These are phyloP conservation scores for Trypanosoma lewisi DNA, from an alignment of 208 protist genomes.

Conservation along the genomic window DNA sequence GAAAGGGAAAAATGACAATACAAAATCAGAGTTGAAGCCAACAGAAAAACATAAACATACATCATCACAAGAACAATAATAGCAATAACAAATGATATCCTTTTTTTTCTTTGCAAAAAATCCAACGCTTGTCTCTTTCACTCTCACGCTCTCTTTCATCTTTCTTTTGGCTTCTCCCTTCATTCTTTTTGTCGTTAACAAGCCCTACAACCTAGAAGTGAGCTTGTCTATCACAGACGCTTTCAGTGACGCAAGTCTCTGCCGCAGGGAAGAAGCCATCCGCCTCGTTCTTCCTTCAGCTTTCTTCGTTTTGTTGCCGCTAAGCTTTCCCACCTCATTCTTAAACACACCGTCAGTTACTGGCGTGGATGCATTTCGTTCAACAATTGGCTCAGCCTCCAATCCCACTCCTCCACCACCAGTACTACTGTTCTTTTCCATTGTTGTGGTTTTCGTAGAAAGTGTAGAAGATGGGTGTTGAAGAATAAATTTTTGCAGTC, in stretches of 20 bases:
- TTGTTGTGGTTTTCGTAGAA: background rate
- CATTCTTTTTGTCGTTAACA: background rate
- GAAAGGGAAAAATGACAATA: too few species aligned
- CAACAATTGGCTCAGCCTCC: background rate
- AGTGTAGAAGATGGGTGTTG: conserved; percentile 33
- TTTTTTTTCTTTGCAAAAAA: background rate
- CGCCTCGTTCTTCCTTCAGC: background rate
- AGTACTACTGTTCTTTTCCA: background rate
- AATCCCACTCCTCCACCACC: background rate
- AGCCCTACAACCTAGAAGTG: background rate
- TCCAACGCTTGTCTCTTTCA: background rate
- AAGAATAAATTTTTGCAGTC: conserved; percentile 50
- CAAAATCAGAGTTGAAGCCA: too few species aligned
- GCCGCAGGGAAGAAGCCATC: background rate
- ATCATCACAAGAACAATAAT: too few species aligned
- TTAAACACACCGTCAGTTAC: background rate
- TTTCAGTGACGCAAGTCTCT: conserved; percentile 4
- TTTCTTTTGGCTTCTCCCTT: too few species aligned
- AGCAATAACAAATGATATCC: too few species aligned
- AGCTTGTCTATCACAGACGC: background rate
- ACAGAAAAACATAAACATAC: too few species aligned
- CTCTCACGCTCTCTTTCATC: background rate
- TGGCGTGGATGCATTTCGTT: background rate
- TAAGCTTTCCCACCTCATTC: background rate
- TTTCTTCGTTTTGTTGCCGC: background rate